Evolutionary conservation across 1,139 yeast species (phyloP), one percentile per base, ranked within the genome.

Genomic region (Kodamaea sp.): DNA sequence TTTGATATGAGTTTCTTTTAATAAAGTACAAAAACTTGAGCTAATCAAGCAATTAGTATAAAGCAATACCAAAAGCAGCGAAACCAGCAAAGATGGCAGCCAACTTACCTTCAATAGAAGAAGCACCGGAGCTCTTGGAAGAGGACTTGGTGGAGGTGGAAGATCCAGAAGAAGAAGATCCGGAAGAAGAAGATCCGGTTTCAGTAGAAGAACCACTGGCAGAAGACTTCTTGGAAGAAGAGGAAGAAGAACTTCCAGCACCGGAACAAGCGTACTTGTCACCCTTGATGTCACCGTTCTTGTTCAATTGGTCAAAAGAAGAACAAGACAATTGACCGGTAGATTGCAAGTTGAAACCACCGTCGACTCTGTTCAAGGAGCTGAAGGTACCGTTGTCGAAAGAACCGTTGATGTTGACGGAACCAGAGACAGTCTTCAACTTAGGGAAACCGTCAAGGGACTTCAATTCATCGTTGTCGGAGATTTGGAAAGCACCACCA

Each of bases 401-500:
- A 63, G 77, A 67, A 73, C 98, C 98, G 50, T 65, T 66, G 48
- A 89, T 70, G 62, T 74, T 73, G 53, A 92, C 80, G 53, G 97
- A 90, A 75, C 97, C 97, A 59, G 85, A 87, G 55, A 92, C 78
- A 43, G 83, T 63, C 60, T 73, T 64, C 58, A 92, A 76, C 52
- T 74, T 62, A 51, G 82, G 80, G 80, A 92, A 87, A 55, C 90
- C 90, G 40, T 72, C 70, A 59, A 92, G 73, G 41, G 75, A 57
- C 38, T 59, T 63, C 61, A 90, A 80, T 44, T 75, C 64, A 47
- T 84, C 70, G 81, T 92, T 92, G 80, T 88, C 88, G 47, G 84
- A 78, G 58, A 92, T 72, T 59, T 77, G 82, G 64, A 92, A 83
- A 63, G 89, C 94, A 76, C 97, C 97, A 59, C 87, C 87, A 56